Base-by-base conservation (phyloP, 106 monocot genomes). In the Xerophyta viscosa region DNA sequence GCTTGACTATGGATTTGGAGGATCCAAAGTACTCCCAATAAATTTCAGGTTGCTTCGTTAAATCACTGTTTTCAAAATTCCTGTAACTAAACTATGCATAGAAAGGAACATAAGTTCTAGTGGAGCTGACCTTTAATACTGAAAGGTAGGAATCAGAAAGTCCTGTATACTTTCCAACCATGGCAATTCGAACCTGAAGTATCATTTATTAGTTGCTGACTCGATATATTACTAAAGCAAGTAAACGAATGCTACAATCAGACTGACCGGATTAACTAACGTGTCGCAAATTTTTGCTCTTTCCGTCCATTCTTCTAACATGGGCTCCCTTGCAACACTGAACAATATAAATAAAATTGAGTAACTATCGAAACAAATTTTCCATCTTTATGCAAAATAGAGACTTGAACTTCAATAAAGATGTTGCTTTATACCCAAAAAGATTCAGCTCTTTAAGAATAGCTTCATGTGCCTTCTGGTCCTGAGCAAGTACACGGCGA, bases 131-230 rank as follows among this genome's bases (percentile, higher is more conserved):
- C 82, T 88, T 82, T 46, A 66, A 21, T 19, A 88, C 82, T 50
- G 87, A 88, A 41, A 88, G 87, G 33, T 88, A 88, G 17, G 82
- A 73, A 82, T 88, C 87, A 46, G 82, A 87, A 58, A 87, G 78
- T 24, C 78, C 77, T 30, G 87, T 87, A 58, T 87, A 87, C 29
- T 87, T 87, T 41, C 81, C 87, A 66, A 87, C 87, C 81, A 87
- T 82, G 29, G 82, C 81, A 68, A 88, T 82, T 56, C 66, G 82
- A 24, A 88, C 82, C 87, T 88, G 81, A 21, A 75, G n/a, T n/a
- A n/a, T n/a, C n/a, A n/a, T n/a, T n/a, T n/a, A n/a, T n/a, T n/a
- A n/a, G n/a, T n/a, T n/a, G n/a, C n/a, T n/a, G n/a, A n/a, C n/a
- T n/a, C n/a, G n/a, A n/a, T n/a, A n/a, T n/a, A n/a, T n/a, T n/a